phyloP scores from a whole-genome alignment of 1,284 basidiomycete genomes.

The Cutaneotrichosporon daszewskae region DNA sequence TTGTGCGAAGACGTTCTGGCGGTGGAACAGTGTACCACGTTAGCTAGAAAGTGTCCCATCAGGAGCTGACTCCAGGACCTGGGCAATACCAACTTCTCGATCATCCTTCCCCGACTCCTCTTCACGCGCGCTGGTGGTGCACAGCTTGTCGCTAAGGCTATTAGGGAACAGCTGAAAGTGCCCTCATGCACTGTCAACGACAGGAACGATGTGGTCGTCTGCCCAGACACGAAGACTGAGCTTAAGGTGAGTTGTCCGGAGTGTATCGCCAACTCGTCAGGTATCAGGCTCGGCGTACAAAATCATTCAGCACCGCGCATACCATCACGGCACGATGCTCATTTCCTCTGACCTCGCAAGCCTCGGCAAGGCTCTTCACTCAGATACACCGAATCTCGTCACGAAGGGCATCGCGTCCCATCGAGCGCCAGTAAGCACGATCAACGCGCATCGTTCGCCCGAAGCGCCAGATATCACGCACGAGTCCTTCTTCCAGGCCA shows the following conservation, averaged over 20 bases:
- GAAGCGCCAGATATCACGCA: constrained; percentile 52
- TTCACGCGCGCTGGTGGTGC: constrained; percentile 81
- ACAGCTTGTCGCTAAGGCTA: constrained; percentile 68
- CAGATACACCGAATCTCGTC: constrained; percentile 63
- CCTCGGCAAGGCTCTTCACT: constrained; percentile 65
- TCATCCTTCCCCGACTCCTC: constrained; percentile 72
- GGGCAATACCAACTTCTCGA: constrained; percentile 96
- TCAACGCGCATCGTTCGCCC: constrained; percentile 55
- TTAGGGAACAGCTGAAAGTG: constrained; percentile 63
- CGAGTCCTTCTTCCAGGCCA: constrained; percentile 63
- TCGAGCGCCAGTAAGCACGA: constrained; percentile 78
- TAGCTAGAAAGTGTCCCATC: constrained; percentile 31
- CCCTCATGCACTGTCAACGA: constrained; percentile 71
- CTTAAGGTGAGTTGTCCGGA: constrained; percentile 70
- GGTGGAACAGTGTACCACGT: constrained; percentile 99
- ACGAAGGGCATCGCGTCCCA: constrained; percentile 87
- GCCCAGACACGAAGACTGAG: constrained; percentile 39
- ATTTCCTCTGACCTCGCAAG: constrained; percentile 70
- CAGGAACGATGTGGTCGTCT: constrained; percentile 82
- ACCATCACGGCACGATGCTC: constrained; percentile 99
- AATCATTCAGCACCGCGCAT: constrained; percentile 82
- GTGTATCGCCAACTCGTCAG: constrained; percentile 50
- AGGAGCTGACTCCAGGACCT: constrained; percentile 60
- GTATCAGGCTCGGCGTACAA: constrained; percentile 98
- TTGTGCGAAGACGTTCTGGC: constrained; percentile 81